Conservation (phyloP, 495 filamentous ascomycete genomes). For the Neurospora sp. region DNA sequence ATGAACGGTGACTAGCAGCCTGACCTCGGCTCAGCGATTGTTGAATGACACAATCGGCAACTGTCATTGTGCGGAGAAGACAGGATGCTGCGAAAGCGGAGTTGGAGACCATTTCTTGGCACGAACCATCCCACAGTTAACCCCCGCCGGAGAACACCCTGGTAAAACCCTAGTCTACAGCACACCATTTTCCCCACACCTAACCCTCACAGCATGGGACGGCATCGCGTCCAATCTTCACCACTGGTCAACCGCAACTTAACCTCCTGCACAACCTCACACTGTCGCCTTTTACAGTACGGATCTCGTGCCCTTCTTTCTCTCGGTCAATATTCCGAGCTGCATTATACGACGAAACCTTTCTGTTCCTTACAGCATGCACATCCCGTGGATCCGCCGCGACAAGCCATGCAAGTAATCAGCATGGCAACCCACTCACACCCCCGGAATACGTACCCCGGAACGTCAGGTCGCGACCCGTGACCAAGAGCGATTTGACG, state of each 20-base stretch:
- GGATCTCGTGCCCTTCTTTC: neutral
- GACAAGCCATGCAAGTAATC: neutral
- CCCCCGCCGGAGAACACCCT: neutral
- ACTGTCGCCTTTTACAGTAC: neutral
- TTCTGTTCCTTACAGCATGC: neutral
- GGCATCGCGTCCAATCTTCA: neutral
- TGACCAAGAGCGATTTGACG: neutral
- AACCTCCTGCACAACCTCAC: neutral
- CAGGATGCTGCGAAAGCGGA: neutral
- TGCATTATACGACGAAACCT: neutral
- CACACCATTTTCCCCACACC: neutral
- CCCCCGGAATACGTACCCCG: neutral
- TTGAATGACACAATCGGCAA: neutral
- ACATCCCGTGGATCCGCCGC: neutral
- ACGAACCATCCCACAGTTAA: neutral
- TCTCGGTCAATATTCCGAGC: neutral
- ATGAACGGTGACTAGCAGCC: neutral
- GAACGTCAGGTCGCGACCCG: neutral
- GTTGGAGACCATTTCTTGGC: neutral
- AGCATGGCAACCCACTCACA: neutral
- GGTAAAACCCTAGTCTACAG: neutral
- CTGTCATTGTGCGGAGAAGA: neutral
- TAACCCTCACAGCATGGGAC: neutral
- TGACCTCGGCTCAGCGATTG: neutral
- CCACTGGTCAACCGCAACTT: neutral